Percentiles rank a stretch among this genome's conserved stretches.
phyloP scores from a whole-genome alignment of 208 protist genomes.

The Trypanosoma avium region DNA sequence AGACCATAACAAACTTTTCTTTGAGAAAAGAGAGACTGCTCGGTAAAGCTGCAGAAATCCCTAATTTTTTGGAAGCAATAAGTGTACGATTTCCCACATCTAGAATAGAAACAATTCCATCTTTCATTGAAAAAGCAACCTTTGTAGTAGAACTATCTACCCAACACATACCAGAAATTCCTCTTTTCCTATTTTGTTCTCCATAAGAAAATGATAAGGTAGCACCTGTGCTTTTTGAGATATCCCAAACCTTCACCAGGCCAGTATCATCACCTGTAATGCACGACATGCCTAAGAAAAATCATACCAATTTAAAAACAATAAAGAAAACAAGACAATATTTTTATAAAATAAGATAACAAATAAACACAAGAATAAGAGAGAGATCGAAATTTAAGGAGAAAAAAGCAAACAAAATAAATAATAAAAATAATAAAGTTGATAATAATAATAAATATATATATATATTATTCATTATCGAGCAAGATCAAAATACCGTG shows the following conservation, averaged over 20 bases:
- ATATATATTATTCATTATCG: conserved; percentile 8
- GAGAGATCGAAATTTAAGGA: not conserved
- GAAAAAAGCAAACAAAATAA: not conserved
- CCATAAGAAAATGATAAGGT: conserved; percentile 69
- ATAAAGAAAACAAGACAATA: conserved; percentile 14
- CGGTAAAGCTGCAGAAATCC: conserved; percentile 40
- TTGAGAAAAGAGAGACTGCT: conserved; percentile 67
- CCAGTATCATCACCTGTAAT: conserved; percentile 85
- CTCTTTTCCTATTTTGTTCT: conserved; percentile 58
- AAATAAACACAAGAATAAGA: not conserved
- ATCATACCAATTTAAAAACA: conserved; percentile 12
- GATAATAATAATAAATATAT: not conserved
- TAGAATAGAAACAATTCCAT: conserved; percentile 60
- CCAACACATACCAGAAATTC: conserved; percentile 79
- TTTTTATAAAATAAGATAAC: not conserved
- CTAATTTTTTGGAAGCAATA: conserved; percentile 34
- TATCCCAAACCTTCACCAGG: conserved; percentile 84
- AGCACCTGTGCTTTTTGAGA: conserved; percentile 64
- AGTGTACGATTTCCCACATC: conserved; percentile 37
- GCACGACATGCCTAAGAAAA: conserved; percentile 51
- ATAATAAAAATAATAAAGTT: conserved; percentile 1
- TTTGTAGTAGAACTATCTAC: conserved; percentile 51
- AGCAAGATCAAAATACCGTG: conserved; percentile 48
- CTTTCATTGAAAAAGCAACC: conserved; percentile 58
- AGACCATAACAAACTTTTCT: conserved; percentile 51